phyloP scores from a whole-genome alignment of 2,329 filamentous ascomycete species.

The Xylaria sp. region DNA sequence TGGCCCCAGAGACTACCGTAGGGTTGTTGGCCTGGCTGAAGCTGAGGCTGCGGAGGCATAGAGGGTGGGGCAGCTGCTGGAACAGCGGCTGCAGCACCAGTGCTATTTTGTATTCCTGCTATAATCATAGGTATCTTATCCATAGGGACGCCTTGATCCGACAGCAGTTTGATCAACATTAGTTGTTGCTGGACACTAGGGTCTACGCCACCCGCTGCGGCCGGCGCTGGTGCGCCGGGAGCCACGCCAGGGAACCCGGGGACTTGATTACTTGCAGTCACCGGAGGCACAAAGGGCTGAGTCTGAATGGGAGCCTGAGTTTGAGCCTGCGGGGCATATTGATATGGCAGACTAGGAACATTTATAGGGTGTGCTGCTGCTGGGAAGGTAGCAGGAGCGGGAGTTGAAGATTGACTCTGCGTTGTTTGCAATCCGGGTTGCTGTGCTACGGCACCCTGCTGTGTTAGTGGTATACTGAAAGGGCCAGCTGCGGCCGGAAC shows the following conservation, averaged over 20 bases:
- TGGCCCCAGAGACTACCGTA: slow-evolving; percentile 55
- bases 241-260: slow-evolving; percentile 52
- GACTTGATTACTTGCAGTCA: slow-evolving; percentile 53
- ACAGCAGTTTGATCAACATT: slow-evolving; percentile 78
- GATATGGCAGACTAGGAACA: slow-evolving; percentile 58
- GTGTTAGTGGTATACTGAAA: slow-evolving; percentile 44
- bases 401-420: slow-evolving; percentile 48
- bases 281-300: slow-evolving; percentile 48
- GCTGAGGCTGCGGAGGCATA: slow-evolving; percentile 51
- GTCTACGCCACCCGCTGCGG: slow-evolving; percentile 56
- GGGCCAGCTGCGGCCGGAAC: slow-evolving; percentile 53
- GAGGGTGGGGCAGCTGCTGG: slow-evolving; percentile 40
- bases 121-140: slow-evolving; percentile 77
- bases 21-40: slow-evolving; percentile 55
- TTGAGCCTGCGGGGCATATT: slow-evolving; percentile 58
- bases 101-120: slow-evolving; percentile 61
- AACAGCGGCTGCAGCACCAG: slow-evolving; percentile 49
- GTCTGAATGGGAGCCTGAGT: slow-evolving; percentile 52
- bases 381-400: slow-evolving; percentile 54
- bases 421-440: slow-evolving; percentile 43
- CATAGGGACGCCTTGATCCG: slow-evolving; percentile 78
- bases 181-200: slow-evolving; percentile 75
- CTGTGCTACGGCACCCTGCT: slow-evolving; percentile 40
- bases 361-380: slow-evolving; percentile 69
- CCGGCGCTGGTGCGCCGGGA: slow-evolving; percentile 51